Percentiles rank a stretch among this genome's conserved stretches.
These are phyloP conservation scores for Kurtzmaniella fragi DNA, from an alignment of 805 yeast genomes.

Conservation along the genomic window DNA sequence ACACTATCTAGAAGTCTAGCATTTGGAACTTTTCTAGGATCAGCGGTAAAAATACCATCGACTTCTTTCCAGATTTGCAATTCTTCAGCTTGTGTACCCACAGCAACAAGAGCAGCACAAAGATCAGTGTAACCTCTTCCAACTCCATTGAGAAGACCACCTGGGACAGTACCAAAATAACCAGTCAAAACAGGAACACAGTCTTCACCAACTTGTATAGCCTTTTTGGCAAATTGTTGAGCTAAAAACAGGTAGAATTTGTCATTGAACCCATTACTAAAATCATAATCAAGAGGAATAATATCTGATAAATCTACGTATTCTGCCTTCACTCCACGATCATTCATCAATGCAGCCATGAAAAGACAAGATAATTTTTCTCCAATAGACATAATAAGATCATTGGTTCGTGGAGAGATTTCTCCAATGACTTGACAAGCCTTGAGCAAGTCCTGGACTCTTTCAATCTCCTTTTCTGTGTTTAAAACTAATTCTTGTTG, in stretches of 20 bases:
- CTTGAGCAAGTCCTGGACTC: slow-evolving; percentile 63
- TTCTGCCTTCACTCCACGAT: slow-evolving; percentile 70
- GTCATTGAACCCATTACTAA: slow-evolving; percentile 60
- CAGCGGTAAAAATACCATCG: slow-evolving; percentile 98
- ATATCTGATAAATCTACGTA: slow-evolving; percentile 76
- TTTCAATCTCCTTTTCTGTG: slow-evolving; percentile 60
- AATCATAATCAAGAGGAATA: slow-evolving; percentile 58
- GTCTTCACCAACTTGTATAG: slow-evolving; percentile 35
- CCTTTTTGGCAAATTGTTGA: slow-evolving; percentile 44
- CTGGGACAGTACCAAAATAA: slow-evolving; percentile 93
- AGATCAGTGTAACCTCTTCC: slow-evolving; percentile 98
- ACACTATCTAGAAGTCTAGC: slow-evolving; percentile 83
- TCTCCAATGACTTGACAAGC: slow-evolving; percentile 94
- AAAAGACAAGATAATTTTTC: slow-evolving; percentile 88
- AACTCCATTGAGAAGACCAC: slow-evolving; percentile 86
- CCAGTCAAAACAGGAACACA: slow-evolving; percentile 91
- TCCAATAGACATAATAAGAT: slow-evolving; percentile 87
- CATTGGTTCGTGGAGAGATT: slow-evolving; percentile 81
- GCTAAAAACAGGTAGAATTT: slow-evolving; percentile 56
- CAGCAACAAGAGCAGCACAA: slow-evolving; percentile 96
- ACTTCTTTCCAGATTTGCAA: slow-evolving; percentile 98
- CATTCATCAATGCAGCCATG: slow-evolving; percentile 81
- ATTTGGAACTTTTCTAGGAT: slow-evolving; percentile 89
- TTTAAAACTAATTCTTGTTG: slow-evolving; percentile 51
- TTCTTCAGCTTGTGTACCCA: slow-evolving; percentile 88